Conservation (phyloP, 2,329 filamentous ascomycete genomes). For the Pseudogymnoascus sp. region DNA sequence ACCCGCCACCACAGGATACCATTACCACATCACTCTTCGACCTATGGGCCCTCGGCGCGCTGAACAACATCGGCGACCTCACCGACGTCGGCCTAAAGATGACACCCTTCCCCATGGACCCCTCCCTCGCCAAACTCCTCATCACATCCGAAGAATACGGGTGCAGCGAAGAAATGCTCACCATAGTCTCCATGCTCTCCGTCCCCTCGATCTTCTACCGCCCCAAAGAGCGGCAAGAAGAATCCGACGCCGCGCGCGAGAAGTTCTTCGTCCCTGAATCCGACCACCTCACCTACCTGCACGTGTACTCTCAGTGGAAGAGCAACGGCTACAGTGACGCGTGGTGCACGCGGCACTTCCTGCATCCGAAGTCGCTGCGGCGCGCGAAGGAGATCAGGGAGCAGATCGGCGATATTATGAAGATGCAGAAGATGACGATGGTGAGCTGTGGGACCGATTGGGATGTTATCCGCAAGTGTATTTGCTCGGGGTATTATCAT, state of each 20-base stretch:
- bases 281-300: constrained; percentile 89
- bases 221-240: constrained; percentile 92
- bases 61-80: constrained; percentile 90
- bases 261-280: constrained; percentile 99
- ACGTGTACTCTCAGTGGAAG: constrained; percentile 95
- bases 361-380: constrained; percentile 89
- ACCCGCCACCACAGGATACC: constrained; percentile 93
- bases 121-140: constrained; percentile 86
- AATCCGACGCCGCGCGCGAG: constrained; percentile 89
- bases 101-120: constrained; percentile 98
- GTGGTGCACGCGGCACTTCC: constrained; percentile 90
- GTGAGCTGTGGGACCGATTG: constrained; percentile 91
- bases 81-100: constrained; percentile 83
- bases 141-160: constrained; percentile 86
- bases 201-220: constrained; percentile 96
- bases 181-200: constrained; percentile 95
- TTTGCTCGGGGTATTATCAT: constrained; percentile 96
- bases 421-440: constrained; percentile 83
- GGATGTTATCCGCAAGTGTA: constrained; percentile 92
- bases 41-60: constrained; percentile 87
- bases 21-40: constrained; percentile 97
- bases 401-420: constrained; percentile 90
- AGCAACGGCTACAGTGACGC: constrained; percentile 81
- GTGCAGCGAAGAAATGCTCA: constrained; percentile 96
- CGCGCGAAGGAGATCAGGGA: constrained; percentile 91